Conservation (phyloP, 192 early-diverging fungal species). For the Radiomyces spectabilis region DNA sequence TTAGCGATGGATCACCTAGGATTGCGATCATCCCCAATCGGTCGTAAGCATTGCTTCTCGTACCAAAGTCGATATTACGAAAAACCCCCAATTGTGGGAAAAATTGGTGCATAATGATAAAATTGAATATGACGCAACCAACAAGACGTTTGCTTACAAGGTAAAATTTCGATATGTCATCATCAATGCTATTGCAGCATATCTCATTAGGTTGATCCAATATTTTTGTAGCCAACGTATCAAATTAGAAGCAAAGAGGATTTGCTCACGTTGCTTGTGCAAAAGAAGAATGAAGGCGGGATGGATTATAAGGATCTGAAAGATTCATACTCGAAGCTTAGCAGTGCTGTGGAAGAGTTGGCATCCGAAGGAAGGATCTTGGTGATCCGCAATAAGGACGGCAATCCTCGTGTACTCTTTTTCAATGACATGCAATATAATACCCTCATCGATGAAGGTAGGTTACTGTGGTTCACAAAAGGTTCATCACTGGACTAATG, state of each 20-base stretch:
- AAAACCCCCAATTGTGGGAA: slow-evolving; percentile 44
- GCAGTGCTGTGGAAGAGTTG: slow-evolving; percentile 46
- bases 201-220: no score
- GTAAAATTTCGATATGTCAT: slow-evolving; percentile 2
- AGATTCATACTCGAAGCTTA: slow-evolving; percentile 64
- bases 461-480: not conserved
- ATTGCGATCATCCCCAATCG: slow-evolving; percentile 51
- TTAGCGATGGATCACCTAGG: not conserved
- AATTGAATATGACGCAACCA: slow-evolving; percentile 46
- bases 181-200: not conserved
- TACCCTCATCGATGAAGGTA: slow-evolving; percentile 47
- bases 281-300: slow-evolving; percentile 47
- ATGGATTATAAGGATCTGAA: slow-evolving; percentile 70
- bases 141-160: slow-evolving; percentile 64
- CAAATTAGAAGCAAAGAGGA: slow-evolving; percentile 67
- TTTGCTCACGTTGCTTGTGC: slow-evolving; percentile 51
- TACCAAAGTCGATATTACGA: slow-evolving; percentile 46
- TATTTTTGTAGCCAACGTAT: slow-evolving; percentile 48
- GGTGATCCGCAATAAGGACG: slow-evolving; percentile 60
- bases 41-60: slow-evolving; percentile 47
- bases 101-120: slow-evolving; percentile 57
- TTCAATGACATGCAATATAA: slow-evolving; percentile 53
- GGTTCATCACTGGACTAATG: not conserved
- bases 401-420: slow-evolving; percentile 54
- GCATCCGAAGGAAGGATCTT: slow-evolving; percentile 48